A percentile compares a stretch with the other conserved stretches of the same genome.
Evolutionary conservation across 768 basidiomycete genomes (phyloP).

Genomic region (Solioccasus polychromus): DNA sequence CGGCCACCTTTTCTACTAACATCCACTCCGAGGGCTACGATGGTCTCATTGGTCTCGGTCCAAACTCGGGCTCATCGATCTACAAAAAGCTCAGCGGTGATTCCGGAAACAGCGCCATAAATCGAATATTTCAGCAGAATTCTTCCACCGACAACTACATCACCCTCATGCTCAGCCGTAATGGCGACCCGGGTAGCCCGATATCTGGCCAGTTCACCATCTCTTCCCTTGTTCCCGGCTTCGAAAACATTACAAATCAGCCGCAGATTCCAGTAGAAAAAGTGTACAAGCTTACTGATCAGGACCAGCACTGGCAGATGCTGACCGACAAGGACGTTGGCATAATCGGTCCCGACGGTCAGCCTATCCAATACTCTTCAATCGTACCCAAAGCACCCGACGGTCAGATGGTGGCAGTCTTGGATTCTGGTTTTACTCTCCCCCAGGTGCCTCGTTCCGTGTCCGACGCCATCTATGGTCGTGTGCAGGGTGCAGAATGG

Average conservation of each 20-base stretch:
- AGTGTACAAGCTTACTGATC: conserved; percentile 55
- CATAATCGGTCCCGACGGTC: conserved; percentile 76
- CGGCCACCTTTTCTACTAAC: conserved; percentile 60
- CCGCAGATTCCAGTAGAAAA: conserved; percentile 65
- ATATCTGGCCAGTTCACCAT: conserved; percentile 67
- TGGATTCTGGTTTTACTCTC: conserved; percentile 71
- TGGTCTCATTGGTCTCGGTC: conserved; percentile 77
- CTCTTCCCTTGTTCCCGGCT: conserved; percentile 59
- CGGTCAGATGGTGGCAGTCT: conserved; percentile 64
- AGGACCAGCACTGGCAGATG: conserved; percentile 82
- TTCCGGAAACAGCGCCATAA: conserved; percentile 57
- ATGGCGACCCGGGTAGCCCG: conserved; percentile 46
- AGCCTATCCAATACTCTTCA: conserved; percentile 55
- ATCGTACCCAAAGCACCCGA: conserved; percentile 67
- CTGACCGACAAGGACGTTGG: conserved; percentile 62
- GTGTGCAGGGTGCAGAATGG: conserved; percentile 70
- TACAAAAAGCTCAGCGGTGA: conserved; percentile 48
- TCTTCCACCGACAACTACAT: conserved; percentile 58
- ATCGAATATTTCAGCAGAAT: conserved; percentile 62
- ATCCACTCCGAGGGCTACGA: conserved; percentile 61
- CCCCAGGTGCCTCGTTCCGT: conserved; percentile 74
- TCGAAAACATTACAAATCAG: conserved; percentile 57
- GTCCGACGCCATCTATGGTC: conserved; percentile 78
- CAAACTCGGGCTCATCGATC: conserved; percentile 66
- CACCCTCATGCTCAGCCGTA: conserved; percentile 63